phyloP scores from a whole-genome alignment of 2,329 filamentous ascomycete species.

The Piedraia hortae region DNA sequence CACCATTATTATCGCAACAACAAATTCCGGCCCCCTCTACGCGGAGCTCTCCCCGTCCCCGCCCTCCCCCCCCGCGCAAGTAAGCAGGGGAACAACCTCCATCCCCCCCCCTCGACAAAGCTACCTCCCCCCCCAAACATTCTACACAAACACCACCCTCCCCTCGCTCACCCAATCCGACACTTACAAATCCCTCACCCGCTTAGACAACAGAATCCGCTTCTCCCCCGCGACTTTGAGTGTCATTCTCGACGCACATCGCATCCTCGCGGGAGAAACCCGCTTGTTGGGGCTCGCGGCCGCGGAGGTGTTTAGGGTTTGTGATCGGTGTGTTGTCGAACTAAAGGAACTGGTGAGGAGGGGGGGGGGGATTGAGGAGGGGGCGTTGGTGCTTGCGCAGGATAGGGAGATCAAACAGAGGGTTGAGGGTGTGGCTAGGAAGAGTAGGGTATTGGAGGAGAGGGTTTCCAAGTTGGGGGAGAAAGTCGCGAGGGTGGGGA shows the following conservation, averaged over 20 bases:
- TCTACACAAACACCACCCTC: slow-evolving; percentile 30
- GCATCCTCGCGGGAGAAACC: slow-evolving; percentile 41
- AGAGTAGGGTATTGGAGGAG: slow-evolving; percentile 24
- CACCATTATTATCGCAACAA: slow-evolving; percentile 23
- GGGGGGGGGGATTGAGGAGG: too few species aligned
- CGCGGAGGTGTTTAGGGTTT: slow-evolving; percentile 44
- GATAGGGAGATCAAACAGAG: slow-evolving; percentile 36
- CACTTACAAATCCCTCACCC: slow-evolving; percentile 30
- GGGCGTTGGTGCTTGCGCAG: too few species aligned
- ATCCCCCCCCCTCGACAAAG: slow-evolving; percentile 32
- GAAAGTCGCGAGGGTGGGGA: slow-evolving; percentile 17
- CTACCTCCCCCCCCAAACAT: slow-evolving; percentile 23
- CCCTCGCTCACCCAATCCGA: slow-evolving; percentile 17
- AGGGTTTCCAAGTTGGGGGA: slow-evolving; percentile 23
- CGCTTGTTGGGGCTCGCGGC: slow-evolving; percentile 39
- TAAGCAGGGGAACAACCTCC: too few species aligned
- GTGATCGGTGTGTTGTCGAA: slow-evolving; percentile 38
- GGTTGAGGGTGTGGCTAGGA: slow-evolving; percentile 39
- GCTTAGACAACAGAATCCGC: too few species aligned
- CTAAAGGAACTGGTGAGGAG: slow-evolving; percentile 38
- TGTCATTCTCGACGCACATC: slow-evolving; percentile 45
- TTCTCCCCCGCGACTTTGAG: slow-evolving; percentile 43
- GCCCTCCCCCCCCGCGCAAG: too few species aligned
- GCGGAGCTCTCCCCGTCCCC: slow-evolving; percentile 4
- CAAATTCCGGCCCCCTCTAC: slow-evolving; percentile 21